Evolutionary conservation across 2,329 filamentous ascomycete species (phyloP), one percentile per base, ranked within the genome.

Genomic region (Chlorencoelia australis): DNA sequence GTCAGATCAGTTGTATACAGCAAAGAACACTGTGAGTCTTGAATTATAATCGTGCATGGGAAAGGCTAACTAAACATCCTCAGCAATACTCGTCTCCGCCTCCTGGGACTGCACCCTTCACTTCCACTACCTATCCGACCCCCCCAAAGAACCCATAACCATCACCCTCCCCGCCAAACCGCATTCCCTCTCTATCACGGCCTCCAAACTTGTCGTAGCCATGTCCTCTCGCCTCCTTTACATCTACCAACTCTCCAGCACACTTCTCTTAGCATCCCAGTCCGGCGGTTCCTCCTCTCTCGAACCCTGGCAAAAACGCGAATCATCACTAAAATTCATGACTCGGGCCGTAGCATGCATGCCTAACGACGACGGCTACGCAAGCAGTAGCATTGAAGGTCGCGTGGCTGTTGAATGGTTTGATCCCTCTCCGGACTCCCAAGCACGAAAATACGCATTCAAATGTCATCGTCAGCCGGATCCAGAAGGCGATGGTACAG

Each of bases 341-440:
- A 96, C 89, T 1, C 76, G 91, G 41, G 84, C 85, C 13, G 83
- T 96, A 1, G 79, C 87, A 11, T 94, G 89, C 60, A 96, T 98
- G 91, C 89, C 91, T 10, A 88, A 91, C 52, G 91, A 95, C 48
- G 83, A 82, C 8, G 91, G 91, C 4, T 98, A 96, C 58, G 88
- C 89, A 7, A 89, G 82, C 1, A 85, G 77, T 40, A 88, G 80
- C 52, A 98, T 98, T 52, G 91, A 98, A 58, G 91, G 91, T 4
- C 79, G 91, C 50, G 87, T 98, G 2, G 89, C 88, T 0, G 91
- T 98, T 1, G 91, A 98, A 60, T 96, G 88, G 85, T 96, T 98
- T 58, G 91, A 96, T 56, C 84, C 91, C 11, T 84, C 78, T 4
- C 68, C 77, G 27, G 83, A 89, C 59, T 88, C 83, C 4, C 88